A percentile compares a stretch with the other conserved stretches of the same genome.
phyloP scores from a whole-genome alignment of 2,329 filamentous ascomycete genomes.

The Mariannaea elegans region DNA sequence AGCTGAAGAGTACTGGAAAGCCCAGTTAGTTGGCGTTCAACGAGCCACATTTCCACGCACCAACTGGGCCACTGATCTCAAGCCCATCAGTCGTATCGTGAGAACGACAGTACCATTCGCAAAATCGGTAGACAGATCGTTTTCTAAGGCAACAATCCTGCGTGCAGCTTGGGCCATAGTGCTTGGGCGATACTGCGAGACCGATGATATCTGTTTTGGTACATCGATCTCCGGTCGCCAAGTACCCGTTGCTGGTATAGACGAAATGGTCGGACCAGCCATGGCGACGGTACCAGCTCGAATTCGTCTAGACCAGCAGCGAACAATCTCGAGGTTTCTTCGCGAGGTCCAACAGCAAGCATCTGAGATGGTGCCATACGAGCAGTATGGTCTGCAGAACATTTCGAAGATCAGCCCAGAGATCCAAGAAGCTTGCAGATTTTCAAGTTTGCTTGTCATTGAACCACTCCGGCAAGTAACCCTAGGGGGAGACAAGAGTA shows the following conservation, averaged over 20 bases:
- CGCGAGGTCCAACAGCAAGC: background rate
- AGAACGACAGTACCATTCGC: background rate
- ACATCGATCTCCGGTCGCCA: constrained; percentile 53
- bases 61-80: too few relatives aligned
- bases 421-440: background rate
- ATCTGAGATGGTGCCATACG: too few relatives aligned
- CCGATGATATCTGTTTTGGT: constrained; percentile 52
- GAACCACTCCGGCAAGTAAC: constrained; percentile 11
- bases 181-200: constrained; percentile 55
- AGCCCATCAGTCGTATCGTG: constrained; percentile 48
- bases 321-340: background rate
- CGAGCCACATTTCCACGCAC: constrained; percentile 41
- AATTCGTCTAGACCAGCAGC: background rate
- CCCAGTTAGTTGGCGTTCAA: constrained; percentile 28
- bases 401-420: constrained; percentile 27
- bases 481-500: constrained; percentile 1
- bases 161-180: too few relatives aligned
- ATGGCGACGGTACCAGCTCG: constrained; percentile 5
- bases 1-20: background rate
- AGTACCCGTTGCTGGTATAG: constrained; percentile 28
- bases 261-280: constrained; percentile 23
- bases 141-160: constrained; percentile 25
- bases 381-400: constrained; percentile 18
- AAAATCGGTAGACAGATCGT: background rate
- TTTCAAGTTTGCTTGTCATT: constrained; percentile 17